These are phyloP conservation scores for Celoporthe dispersa DNA, from an alignment of 2,329 filamentous ascomycete genomes.

Conservation along the genomic window DNA sequence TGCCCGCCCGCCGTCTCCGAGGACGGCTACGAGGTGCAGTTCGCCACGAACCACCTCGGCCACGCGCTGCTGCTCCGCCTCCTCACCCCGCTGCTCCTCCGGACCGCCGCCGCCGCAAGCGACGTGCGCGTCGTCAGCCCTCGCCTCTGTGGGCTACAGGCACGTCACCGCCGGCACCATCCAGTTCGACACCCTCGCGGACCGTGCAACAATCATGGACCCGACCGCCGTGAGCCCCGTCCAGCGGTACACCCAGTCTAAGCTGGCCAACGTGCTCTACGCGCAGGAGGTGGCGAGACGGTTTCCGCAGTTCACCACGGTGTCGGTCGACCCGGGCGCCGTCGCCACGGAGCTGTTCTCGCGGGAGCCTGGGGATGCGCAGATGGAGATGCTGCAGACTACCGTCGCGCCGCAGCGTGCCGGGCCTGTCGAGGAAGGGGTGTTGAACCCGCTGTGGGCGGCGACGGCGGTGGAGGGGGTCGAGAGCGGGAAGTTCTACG, in stretches of 20 bases:
- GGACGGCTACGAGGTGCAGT: slow-evolving; percentile 1
- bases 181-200: slow-evolving; percentile 29
- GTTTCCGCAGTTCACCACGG: slow-evolving; percentile 33
- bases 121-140: slow-evolving; percentile 28
- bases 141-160: slow-evolving; percentile 23
- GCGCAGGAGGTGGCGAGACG: slow-evolving; percentile 32
- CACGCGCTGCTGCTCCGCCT: slow-evolving; percentile 45
- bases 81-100: slow-evolving; percentile 31
- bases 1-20: slow-evolving; percentile 4
- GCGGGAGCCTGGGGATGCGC: slow-evolving; percentile 24
- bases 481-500: slow-evolving; percentile 41
- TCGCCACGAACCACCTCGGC: slow-evolving; percentile 46
- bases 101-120: not conserved
- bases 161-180: slow-evolving; percentile 26
- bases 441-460: slow-evolving; percentile 47
- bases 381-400: slow-evolving; percentile 30
- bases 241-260: slow-evolving; percentile 37
- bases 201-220: not conserved
- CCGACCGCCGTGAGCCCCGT: slow-evolving; percentile 10
- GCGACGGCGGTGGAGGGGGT: slow-evolving; percentile 37
- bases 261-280: slow-evolving; percentile 35
- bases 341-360: slow-evolving; percentile 29
- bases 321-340: slow-evolving; percentile 34
- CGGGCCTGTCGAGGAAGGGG: slow-evolving; percentile 40
- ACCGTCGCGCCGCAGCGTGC: slow-evolving; percentile 28